Conservation (phyloP, 2,329 filamentous ascomycete species). For the Arthrobotrys pseudoclavata region DNA sequence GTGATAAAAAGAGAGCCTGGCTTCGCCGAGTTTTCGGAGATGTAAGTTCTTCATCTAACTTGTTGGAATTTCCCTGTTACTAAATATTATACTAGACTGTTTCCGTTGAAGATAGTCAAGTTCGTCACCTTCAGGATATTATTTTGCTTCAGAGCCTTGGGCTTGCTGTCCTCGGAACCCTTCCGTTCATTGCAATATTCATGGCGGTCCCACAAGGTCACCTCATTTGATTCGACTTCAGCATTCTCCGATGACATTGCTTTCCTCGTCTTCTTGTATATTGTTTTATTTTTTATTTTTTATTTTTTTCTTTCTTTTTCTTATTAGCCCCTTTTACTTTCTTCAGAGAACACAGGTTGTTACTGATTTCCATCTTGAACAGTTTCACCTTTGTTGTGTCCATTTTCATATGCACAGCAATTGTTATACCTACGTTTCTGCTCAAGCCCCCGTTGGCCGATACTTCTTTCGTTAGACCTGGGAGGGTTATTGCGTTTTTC, state of each 20-base stretch:
- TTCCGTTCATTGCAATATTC: conserved; percentile 53
- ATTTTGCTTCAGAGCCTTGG: conserved; percentile 47
- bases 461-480: background rate
- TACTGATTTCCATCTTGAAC: conserved; percentile 12
- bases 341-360: conserved; percentile 1
- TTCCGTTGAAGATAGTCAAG: conserved; percentile 43
- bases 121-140: conserved; percentile 43
- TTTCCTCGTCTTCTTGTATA: conserved; percentile 23
- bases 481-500: background rate
- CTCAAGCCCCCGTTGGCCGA: background rate
- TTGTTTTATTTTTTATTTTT: background rate
- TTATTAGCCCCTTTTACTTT: background rate
- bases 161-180: conserved; percentile 40
- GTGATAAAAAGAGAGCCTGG: conserved; percentile 51
- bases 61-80: background rate
- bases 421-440: background rate
- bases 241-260: background rate
- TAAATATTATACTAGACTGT: conserved; percentile 41
- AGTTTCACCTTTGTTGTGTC: conserved; percentile 6
- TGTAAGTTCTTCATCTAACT: conserved; percentile 19
- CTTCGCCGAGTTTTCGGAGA: conserved; percentile 46
- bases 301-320: background rate
- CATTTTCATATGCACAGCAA: background rate
- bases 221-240: conserved; percentile 23
- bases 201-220: conserved; percentile 36